phyloP scores from a whole-genome alignment of 768 basidiomycete species.

The Boletus tylopilopsis region DNA sequence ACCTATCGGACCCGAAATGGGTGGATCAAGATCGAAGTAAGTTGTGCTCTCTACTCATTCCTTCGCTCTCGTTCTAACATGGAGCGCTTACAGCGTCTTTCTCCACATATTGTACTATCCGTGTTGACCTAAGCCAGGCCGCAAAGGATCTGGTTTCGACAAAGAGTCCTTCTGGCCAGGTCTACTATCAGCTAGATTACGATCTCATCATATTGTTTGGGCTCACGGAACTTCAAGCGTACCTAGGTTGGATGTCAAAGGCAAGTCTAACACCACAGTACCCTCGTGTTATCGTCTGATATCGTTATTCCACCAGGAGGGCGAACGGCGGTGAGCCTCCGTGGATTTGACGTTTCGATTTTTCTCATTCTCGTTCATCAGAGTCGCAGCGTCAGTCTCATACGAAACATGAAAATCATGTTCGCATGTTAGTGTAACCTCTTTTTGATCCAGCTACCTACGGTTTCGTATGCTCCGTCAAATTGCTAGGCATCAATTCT shows the following conservation, averaged over 20 bases:
- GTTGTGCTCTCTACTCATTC: not conserved
- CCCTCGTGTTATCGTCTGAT: not conserved
- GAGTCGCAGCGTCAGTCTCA: no score
- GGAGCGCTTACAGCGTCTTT: not conserved
- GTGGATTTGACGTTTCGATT: not conserved
- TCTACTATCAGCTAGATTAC: not conserved
- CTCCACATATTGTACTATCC: not conserved
- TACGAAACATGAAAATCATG: no score
- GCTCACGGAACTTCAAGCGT: not conserved
- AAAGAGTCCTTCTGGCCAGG: not conserved
- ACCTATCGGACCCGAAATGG: constrained; percentile 6
- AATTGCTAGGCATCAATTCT: no score
- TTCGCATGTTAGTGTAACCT: no score
- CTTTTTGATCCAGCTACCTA: no score
- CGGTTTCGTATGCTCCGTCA: no score
- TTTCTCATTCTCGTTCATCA: no score
- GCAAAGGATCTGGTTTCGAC: no score
- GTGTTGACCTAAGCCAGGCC: no score
- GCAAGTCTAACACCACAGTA: not conserved
- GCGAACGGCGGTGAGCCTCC: not conserved
- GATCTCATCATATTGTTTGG: not conserved
- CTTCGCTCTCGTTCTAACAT: not conserved
- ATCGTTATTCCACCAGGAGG: no score
- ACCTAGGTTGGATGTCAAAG: not conserved
- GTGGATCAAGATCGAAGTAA: constrained; percentile 7